phyloP scores from a whole-genome alignment of 768 basidiomycete species.

The Mycena polygramma region DNA sequence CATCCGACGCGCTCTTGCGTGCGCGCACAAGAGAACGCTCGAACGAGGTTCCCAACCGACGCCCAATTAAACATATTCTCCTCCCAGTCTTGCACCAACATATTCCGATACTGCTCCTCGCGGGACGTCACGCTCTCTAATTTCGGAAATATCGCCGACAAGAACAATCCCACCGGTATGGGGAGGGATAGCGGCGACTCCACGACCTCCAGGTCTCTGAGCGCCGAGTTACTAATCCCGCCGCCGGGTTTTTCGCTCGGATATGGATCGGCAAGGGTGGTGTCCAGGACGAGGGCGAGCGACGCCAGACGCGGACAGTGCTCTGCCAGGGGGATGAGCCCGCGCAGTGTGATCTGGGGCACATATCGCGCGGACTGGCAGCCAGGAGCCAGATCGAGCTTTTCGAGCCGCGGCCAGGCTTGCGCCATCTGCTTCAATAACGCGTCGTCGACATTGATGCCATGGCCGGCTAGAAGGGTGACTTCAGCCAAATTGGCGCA shows the following conservation, averaged over 20 bases:
- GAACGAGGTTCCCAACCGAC: slow-evolving; percentile 6
- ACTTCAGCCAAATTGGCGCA: no score
- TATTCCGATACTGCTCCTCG: slow-evolving; percentile 1
- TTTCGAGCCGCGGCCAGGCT: no score
- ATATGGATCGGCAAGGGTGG: neutral
- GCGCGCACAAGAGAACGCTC: slow-evolving; percentile 14
- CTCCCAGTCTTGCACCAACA: slow-evolving; percentile 8
- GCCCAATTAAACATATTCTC: slow-evolving; percentile 14
- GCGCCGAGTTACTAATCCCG: slow-evolving; percentile 13
- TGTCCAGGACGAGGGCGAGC: slow-evolving; percentile 3
- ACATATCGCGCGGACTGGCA: neutral
- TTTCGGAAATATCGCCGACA: slow-evolving; percentile 25
- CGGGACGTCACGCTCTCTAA: slow-evolving; percentile 2
- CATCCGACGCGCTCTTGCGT: slow-evolving; percentile 15
- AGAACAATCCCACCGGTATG: slow-evolving; percentile 20
- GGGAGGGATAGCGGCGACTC: slow-evolving; percentile 25
- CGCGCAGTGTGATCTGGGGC: neutral
- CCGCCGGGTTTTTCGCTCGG: slow-evolving; percentile 15
- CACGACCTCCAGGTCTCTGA: slow-evolving; percentile 21
- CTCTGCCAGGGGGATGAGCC: neutral
- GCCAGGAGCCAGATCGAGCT: no score
- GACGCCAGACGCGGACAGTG: slow-evolving; percentile 3
- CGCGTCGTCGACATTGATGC: no score
- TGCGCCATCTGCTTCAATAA: no score
- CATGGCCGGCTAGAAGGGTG: no score